Evolutionary conservation across 2,329 filamentous ascomycete species (phyloP).

Genomic region (Aspergillus brunneoviolaceus): DNA sequence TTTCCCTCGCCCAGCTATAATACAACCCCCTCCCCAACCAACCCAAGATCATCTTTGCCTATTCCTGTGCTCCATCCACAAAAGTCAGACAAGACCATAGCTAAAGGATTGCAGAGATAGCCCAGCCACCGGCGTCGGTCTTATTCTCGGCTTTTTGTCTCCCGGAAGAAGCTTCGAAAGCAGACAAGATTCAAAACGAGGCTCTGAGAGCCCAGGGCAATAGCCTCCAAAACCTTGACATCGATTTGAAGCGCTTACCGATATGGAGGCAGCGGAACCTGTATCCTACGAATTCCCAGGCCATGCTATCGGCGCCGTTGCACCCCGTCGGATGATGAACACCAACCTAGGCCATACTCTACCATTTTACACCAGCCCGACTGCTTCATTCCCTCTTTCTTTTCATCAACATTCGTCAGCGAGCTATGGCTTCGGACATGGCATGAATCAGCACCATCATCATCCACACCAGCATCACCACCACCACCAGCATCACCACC

Average conservation of each 20-base stretch:
- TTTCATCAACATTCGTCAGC: slow-evolving; percentile 34
- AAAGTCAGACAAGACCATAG: slow-evolving; percentile 5
- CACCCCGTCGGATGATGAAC: slow-evolving; percentile 40
- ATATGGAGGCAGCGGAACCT: slow-evolving; percentile 44
- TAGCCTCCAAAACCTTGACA: not conserved
- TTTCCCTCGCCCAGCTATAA: too few relatives aligned
- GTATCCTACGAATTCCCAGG: slow-evolving; percentile 41
- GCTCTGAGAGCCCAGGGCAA: not conserved
- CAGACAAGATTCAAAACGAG: not conserved
- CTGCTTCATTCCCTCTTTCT: slow-evolving; percentile 38
- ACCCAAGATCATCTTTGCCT: slow-evolving; percentile 7
- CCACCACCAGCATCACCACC: slow-evolving; percentile 25
- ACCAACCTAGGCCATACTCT: slow-evolving; percentile 35
- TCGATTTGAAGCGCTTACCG: slow-evolving; percentile 1
- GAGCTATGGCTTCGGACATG: slow-evolving; percentile 35
- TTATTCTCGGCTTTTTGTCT: not conserved
- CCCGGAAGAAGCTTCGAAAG: not conserved
- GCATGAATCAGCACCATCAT: slow-evolving; percentile 31
- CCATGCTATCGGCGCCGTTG: slow-evolving; percentile 37
- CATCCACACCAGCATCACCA: slow-evolving; percentile 22
- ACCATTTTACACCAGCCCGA: slow-evolving; percentile 39
- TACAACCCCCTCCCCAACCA: too few relatives aligned
- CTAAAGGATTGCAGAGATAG: not conserved
- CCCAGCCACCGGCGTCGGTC: too few relatives aligned
- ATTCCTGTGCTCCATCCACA: slow-evolving; percentile 3